Conservation (phyloP, 441 rosid species). For the Biscutella auriculata region DNA sequence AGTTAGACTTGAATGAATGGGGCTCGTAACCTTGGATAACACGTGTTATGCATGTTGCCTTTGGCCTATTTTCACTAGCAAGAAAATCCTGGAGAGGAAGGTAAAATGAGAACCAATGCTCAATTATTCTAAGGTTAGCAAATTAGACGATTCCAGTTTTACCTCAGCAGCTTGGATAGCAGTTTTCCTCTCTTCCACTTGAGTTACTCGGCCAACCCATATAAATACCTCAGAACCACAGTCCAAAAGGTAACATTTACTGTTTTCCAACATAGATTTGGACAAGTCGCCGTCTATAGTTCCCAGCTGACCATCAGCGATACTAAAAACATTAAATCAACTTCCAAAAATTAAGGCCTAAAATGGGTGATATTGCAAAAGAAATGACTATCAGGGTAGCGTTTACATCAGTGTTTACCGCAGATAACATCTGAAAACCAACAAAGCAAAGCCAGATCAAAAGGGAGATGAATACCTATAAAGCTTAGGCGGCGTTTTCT, state of each 20-base stretch:
- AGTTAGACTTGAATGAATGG: constrained; percentile 79
- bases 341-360: not conserved
- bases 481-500: constrained; percentile 63
- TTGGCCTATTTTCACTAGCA: constrained; percentile 75
- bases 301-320: constrained; percentile 53
- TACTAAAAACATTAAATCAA: constrained; percentile 29
- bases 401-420: not conserved
- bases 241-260: constrained; percentile 73
- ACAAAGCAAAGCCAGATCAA: not conserved
- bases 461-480: constrained; percentile 41
- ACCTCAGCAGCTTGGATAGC: constrained; percentile 85
- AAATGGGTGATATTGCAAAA: not conserved
- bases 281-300: constrained; percentile 64
- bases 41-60: constrained; percentile 65
- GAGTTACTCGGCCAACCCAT: constrained; percentile 98
- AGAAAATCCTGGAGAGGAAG: constrained; percentile 57
- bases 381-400: not conserved
- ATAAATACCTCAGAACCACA: constrained; percentile 85
- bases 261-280: constrained; percentile 77
- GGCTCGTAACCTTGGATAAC: constrained; percentile 96
- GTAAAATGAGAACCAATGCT: constrained; percentile 21
- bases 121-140: constrained; percentile 3
- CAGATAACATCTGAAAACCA: too few species aligned
- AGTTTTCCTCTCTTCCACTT: constrained; percentile 88
- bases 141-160: constrained; percentile 8